Conservation (phyloP, 495 filamentous ascomycete genomes). For the Daldinia concentrica region DNA sequence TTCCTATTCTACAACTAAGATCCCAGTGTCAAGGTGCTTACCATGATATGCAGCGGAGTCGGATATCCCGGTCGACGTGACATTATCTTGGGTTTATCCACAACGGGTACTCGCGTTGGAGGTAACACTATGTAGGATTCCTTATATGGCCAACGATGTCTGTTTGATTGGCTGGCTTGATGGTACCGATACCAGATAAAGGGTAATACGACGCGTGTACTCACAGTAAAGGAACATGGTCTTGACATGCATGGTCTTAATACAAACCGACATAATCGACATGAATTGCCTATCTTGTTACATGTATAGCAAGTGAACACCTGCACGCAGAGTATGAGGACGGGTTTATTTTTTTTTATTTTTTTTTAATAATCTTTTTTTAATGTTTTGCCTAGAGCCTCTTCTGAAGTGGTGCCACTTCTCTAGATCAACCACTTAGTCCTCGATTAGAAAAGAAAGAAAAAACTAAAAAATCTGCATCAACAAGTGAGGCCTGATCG, state of each 20-base stretch:
- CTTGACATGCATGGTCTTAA: too few species aligned
- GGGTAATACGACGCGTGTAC: slow-evolving; percentile 8
- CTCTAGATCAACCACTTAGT: not conserved
- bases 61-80: slow-evolving; percentile 20
- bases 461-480: not conserved
- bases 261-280: too few species aligned
- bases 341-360: too few species aligned
- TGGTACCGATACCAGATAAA: not conserved
- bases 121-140: slow-evolving; percentile 12
- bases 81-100: slow-evolving; percentile 35
- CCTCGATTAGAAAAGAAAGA: not conserved
- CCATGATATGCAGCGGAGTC: slow-evolving; percentile 10
- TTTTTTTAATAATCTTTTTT: too few species aligned
- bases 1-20: slow-evolving; percentile 9
- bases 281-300: too few species aligned
- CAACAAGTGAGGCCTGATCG: not conserved
- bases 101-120: slow-evolving; percentile 1
- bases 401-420: not conserved
- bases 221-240: not conserved
- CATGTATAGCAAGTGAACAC: not conserved
- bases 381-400: not conserved
- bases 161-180: slow-evolving; percentile 19
- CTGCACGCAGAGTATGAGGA: not conserved
- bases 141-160: not conserved
- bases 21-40: not conserved